A percentile compares a stretch with the other conserved stretches of the same genome.
Conservation (phyloP, 2,329 filamentous ascomycete genomes). For the Trichoderma brevicompactum region DNA sequence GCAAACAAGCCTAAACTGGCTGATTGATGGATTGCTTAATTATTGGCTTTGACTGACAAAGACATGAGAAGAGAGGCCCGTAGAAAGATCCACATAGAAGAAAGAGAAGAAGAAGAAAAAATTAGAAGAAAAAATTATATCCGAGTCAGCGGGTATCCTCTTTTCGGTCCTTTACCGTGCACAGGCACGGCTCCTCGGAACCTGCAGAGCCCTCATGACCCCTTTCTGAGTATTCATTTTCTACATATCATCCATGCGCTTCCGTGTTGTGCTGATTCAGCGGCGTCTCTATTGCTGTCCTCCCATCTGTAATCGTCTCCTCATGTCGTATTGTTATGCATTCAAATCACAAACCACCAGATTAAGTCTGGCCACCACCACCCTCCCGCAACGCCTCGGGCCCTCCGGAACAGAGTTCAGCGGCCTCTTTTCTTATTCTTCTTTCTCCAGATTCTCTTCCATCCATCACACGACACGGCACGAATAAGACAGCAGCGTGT, state of each 20-base stretch:
- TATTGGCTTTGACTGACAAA: not conserved
- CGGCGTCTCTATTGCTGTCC: not conserved
- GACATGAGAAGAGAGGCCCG: not conserved
- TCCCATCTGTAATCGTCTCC: too few species aligned
- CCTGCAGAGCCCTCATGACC: conserved; percentile 7
- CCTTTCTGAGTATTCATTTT: not conserved
- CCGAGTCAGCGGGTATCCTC: conserved; percentile 26
- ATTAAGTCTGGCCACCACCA: conserved; percentile 2
- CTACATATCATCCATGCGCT: conserved; percentile 3
- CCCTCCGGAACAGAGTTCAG: conserved; percentile 24
- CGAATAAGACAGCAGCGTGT: conserved; percentile 7
- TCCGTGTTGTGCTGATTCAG: conserved; percentile 19
- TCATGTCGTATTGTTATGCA: too few species aligned
- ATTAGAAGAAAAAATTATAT: not conserved
- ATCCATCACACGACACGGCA: conserved; percentile 9
- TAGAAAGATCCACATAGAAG: not conserved
- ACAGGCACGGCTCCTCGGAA: not conserved
- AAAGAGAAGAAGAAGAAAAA: not conserved
- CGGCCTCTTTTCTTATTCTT: conserved; percentile 14
- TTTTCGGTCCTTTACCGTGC: conserved; percentile 25
- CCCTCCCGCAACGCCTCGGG: not conserved
- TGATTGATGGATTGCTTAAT: not conserved
- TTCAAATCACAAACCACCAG: not conserved
- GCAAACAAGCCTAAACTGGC: not conserved
- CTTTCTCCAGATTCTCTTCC: conserved; percentile 23